Conservation (phyloP, 176 grass and related monocot genomes). For the Zoysia pacifica region DNA sequence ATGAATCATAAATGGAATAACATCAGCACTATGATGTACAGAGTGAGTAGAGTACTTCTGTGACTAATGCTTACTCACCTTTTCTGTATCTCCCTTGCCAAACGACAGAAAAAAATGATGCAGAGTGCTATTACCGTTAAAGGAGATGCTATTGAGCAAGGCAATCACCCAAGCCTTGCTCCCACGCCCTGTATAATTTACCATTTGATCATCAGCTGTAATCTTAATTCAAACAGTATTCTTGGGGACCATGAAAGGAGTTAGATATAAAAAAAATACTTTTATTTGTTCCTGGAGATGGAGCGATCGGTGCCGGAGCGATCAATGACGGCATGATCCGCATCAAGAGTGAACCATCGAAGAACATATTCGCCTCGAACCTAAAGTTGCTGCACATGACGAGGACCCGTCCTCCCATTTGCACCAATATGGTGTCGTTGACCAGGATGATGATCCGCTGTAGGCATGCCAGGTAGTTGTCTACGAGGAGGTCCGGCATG, state of each 20-base stretch:
- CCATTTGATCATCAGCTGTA: neutral
- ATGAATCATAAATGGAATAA: neutral
- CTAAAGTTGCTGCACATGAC: constrained; percentile 17
- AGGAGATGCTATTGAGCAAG: neutral
- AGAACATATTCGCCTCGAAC: constrained; percentile 6
- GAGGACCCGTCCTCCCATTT: neutral
- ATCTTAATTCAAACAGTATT: too few relatives aligned
- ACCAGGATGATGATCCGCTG: constrained; percentile 13
- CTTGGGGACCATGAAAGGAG: too few relatives aligned
- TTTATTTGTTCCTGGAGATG: neutral
- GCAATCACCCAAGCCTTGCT: neutral
- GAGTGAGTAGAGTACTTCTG: too few relatives aligned
- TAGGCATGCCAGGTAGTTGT: neutral
- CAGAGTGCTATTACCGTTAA: neutral
- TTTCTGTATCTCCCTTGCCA: neutral
- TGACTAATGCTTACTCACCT: neutral
- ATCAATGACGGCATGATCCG: neutral
- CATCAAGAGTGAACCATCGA: neutral
- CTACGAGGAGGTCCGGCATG: too few relatives aligned
- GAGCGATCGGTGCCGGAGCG: neutral
- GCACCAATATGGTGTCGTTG: constrained; percentile 16
- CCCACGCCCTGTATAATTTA: neutral
- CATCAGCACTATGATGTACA: too few relatives aligned
- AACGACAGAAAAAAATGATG: neutral
- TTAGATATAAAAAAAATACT: neutral